These are phyloP conservation scores for Coemansia guatemalensis DNA, from an alignment of 192 early-diverging fungal species.

Conservation along the genomic window DNA sequence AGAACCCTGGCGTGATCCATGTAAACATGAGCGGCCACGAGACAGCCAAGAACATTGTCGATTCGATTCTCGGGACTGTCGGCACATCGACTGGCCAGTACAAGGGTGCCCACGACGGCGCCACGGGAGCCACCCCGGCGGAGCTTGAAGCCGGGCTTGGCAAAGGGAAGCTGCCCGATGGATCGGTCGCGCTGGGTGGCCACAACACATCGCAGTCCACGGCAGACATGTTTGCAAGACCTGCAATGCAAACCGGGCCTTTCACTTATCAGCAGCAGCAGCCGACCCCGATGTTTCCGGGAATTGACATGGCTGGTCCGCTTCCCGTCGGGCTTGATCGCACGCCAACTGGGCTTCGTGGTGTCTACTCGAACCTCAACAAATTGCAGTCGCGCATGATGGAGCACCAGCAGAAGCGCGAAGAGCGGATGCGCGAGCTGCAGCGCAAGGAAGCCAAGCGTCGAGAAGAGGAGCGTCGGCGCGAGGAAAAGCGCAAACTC, in stretches of 20 bases:
- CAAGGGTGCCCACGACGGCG: background rate
- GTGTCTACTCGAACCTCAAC: constrained; percentile 49
- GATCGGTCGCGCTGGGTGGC: background rate
- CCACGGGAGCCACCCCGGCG: constrained; percentile 17
- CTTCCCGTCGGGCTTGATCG: constrained; percentile 12
- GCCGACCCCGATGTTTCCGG: background rate
- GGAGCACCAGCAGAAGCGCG: constrained; percentile 47
- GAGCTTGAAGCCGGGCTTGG: constrained; percentile 38
- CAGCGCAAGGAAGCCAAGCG: constrained; percentile 14
- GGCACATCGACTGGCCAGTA: constrained; percentile 30
- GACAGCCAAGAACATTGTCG: constrained; percentile 46
- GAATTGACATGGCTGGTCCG: background rate
- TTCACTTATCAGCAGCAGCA: background rate
- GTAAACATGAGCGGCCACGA: constrained; percentile 51
- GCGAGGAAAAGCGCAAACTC: constrained; percentile 13
- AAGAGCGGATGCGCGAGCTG: constrained; percentile 34
- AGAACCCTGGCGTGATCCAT: constrained; percentile 52
- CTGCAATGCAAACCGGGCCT: background rate
- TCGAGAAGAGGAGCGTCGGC: constrained; percentile 10
- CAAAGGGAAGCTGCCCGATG: background rate
- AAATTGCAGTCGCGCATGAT: constrained; percentile 52
- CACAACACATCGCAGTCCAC: constrained; percentile 1
- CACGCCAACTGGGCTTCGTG: constrained; percentile 36
- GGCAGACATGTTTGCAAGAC: background rate
- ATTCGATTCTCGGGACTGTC: constrained; percentile 41